phyloP scores from a whole-genome alignment of 495 filamentous ascomycete species.

The Astrothelium subdiscretum region DNA sequence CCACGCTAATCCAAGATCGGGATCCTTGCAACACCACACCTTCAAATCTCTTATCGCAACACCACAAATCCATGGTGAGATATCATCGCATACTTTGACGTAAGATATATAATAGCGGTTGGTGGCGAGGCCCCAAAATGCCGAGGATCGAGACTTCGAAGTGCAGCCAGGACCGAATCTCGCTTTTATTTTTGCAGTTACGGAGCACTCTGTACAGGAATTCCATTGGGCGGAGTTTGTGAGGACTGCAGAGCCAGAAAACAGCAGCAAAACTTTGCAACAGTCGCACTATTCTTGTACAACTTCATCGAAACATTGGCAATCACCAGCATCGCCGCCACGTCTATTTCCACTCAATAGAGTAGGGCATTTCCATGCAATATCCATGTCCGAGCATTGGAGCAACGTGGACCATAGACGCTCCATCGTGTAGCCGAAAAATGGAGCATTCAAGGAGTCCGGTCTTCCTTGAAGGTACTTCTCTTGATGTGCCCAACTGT shows the following conservation, averaged over 20 bases:
- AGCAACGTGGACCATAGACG: constrained; percentile 33
- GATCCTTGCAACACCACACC: background rate
- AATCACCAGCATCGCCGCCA: constrained; percentile 24
- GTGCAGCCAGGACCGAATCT: no score
- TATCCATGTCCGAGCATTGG: constrained; percentile 26
- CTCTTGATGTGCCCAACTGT: constrained; percentile 24
- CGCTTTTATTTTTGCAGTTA: no score
- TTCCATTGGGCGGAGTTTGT: no score
- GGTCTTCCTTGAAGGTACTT: constrained; percentile 14
- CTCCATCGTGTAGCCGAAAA: constrained; percentile 35
- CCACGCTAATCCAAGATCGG: background rate
- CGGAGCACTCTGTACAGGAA: no score
- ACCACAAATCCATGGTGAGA: no score
- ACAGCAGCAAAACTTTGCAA: background rate
- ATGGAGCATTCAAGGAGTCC: constrained; percentile 27
- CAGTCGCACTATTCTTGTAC: background rate
- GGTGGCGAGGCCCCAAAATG: no score
- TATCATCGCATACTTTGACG: no score
- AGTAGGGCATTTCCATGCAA: constrained; percentile 28
- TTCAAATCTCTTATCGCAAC: background rate
- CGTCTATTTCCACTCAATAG: constrained; percentile 25
- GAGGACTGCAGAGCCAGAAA: no score
- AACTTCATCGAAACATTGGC: constrained; percentile 30
- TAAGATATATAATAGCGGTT: no score
- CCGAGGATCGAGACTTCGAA: no score